These are phyloP conservation scores for Suhomyces anneliseae DNA, from an alignment of 1,139 yeast species.

Conservation along the genomic window DNA sequence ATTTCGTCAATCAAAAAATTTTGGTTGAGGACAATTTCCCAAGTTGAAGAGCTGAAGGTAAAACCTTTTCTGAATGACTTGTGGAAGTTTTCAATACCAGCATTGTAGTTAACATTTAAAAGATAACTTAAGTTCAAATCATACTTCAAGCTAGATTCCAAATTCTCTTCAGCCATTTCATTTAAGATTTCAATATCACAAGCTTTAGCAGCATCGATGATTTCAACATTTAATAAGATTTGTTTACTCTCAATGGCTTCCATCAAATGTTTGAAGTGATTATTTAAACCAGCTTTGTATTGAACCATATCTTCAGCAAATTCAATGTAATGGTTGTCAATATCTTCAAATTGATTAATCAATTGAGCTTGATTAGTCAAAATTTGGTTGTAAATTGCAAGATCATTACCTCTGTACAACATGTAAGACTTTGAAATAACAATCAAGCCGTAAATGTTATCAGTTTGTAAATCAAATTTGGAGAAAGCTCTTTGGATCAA, in stretches of 20 bases:
- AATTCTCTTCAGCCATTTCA: conserved; percentile 1
- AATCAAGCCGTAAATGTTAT: conserved; percentile 39
- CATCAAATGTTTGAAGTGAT: conserved; percentile 18
- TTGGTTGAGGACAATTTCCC: conserved; percentile 35
- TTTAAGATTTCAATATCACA: conserved; percentile 11
- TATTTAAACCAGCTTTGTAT: conserved; percentile 25
- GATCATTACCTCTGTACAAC: conserved; percentile 15
- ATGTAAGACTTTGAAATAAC: conserved; percentile 27
- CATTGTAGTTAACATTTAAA: conserved; percentile 30
- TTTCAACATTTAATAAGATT: conserved; percentile 19
- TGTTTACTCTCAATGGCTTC: conserved; percentile 3
- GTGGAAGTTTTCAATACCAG: conserved; percentile 31
- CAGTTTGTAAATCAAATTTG: conserved; percentile 29
- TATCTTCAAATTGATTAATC: conserved; percentile 51
- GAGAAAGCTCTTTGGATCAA: conserved; percentile 30
- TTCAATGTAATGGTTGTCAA: conserved; percentile 48
- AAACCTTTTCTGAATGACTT: conserved; percentile 30
- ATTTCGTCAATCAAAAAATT: conserved; percentile 26
- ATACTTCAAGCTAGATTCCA: conserved; percentile 13
- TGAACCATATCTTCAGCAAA: conserved; percentile 35
- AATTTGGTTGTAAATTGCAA: conserved; percentile 21
- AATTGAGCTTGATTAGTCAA: conserved; percentile 39
- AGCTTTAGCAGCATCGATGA: conserved; percentile 21
- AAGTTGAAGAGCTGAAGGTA: conserved; percentile 33
- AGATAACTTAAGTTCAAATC: conserved; percentile 30